Conservation (phyloP, 352 stramenopile species). For the Pythium dissotocum region DNA sequence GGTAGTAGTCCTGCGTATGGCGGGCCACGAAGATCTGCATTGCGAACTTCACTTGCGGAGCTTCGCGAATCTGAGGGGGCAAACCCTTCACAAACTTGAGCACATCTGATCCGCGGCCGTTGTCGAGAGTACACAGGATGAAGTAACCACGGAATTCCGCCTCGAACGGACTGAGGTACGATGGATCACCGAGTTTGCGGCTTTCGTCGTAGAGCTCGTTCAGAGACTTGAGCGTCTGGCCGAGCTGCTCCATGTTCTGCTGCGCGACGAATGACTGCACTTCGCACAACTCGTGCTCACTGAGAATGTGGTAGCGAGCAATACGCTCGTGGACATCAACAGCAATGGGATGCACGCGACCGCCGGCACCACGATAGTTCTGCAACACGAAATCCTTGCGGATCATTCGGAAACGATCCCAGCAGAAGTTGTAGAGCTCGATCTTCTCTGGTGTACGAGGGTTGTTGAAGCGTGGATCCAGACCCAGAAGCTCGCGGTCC, state of each 20-base stretch:
- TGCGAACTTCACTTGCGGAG: slow-evolving; percentile 81
- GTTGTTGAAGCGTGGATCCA: slow-evolving; percentile 68
- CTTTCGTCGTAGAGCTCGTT: slow-evolving; percentile 90
- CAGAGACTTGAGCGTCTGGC: slow-evolving; percentile 85
- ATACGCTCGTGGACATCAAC: slow-evolving; percentile 95
- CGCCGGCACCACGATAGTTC: slow-evolving; percentile 94
- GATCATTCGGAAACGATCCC: slow-evolving; percentile 95
- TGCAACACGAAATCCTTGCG: slow-evolving; percentile 96
- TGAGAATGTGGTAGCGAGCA: slow-evolving; percentile 94
- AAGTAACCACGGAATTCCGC: slow-evolving; percentile 85
- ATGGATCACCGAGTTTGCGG: slow-evolving; percentile 54
- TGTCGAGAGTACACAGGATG: slow-evolving; percentile 84
- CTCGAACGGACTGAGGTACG: slow-evolving; percentile 80
- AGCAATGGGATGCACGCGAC: slow-evolving; percentile 90
- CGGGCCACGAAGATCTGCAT: slow-evolving; percentile 87
- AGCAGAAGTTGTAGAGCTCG: slow-evolving; percentile 97
- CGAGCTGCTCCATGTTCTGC: slow-evolving; percentile 90
- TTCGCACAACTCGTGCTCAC: slow-evolving; percentile 93
- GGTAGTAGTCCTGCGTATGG: slow-evolving; percentile 81
- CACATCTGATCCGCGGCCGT: slow-evolving; percentile 79
- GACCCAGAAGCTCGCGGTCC: slow-evolving; percentile 66
- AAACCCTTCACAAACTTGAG: slow-evolving; percentile 87
- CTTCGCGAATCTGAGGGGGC: slow-evolving; percentile 51
- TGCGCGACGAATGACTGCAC: slow-evolving; percentile 81
- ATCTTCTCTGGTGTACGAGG: slow-evolving; percentile 74